These are phyloP conservation scores for Russula emetica DNA, from an alignment of 768 basidiomycete genomes.

Conservation along the genomic window DNA sequence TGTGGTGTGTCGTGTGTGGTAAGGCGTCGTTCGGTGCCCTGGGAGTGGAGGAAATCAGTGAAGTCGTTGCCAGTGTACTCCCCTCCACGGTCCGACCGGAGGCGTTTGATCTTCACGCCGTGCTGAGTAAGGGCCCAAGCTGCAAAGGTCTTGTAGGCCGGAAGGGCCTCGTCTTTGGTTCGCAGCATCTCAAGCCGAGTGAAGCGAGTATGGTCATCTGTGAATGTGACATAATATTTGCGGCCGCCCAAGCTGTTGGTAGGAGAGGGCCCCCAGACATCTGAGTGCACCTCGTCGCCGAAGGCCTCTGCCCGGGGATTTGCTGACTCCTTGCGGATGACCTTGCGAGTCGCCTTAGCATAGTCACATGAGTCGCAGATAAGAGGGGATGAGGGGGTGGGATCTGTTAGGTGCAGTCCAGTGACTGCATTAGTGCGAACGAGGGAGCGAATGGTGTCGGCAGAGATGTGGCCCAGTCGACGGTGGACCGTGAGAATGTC, in stretches of 20 bases:
- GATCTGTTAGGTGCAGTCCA: too few relatives aligned
- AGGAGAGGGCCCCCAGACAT: too few relatives aligned
- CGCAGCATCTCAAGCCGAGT: slow-evolving; percentile 32
- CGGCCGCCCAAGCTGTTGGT: too few relatives aligned
- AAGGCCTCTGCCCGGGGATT: not conserved
- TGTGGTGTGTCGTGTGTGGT: too few relatives aligned
- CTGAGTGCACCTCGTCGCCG: not conserved
- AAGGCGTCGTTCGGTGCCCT: too few relatives aligned
- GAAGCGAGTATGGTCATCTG: too few relatives aligned
- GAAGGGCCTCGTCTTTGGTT: slow-evolving; percentile 34
- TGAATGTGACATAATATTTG: too few relatives aligned
- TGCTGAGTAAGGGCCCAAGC: slow-evolving; percentile 32
- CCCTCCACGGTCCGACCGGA: too few relatives aligned
- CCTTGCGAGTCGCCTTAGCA: not conserved
- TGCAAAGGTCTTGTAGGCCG: slow-evolving; percentile 32
- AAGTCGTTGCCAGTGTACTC: too few relatives aligned
- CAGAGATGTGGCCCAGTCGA: not conserved
- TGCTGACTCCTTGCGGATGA: not conserved
- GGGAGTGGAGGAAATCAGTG: too few relatives aligned
- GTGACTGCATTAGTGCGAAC: too few relatives aligned
- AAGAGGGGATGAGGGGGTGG: not conserved
- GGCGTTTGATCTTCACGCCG: too few relatives aligned
- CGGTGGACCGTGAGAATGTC: not conserved
- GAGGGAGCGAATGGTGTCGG: not conserved
- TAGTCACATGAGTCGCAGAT: not conserved